Conservation (phyloP, 495 filamentous ascomycete species). For the Talaromyces liani region DNA sequence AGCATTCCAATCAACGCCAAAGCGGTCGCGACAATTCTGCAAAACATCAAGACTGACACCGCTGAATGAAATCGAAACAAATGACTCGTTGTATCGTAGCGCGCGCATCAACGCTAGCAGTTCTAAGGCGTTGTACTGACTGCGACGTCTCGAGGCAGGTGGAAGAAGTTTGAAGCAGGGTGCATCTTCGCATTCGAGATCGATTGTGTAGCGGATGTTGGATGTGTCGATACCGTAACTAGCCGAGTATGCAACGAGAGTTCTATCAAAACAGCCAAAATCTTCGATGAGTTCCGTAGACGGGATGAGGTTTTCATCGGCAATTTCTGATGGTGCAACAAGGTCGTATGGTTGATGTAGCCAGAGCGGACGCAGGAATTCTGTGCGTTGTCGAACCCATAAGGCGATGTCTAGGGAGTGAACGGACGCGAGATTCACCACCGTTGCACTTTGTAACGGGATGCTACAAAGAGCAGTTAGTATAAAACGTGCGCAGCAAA, state of each 20-base stretch:
- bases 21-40: slow-evolving; percentile 51
- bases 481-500: too few species aligned
- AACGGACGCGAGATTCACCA: slow-evolving; percentile 71
- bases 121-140: slow-evolving; percentile 64
- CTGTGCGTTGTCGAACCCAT: slow-evolving; percentile 62
- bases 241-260: slow-evolving; percentile 77
- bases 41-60: slow-evolving; percentile 64
- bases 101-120: slow-evolving; percentile 80
- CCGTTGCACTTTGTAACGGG: slow-evolving; percentile 55
- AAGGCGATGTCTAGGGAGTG: slow-evolving; percentile 70
- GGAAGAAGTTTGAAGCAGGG: slow-evolving; percentile 79
- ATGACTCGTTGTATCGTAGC: slow-evolving; percentile 86
- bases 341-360: slow-evolving; percentile 61
- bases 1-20: slow-evolving; percentile 58
- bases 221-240: slow-evolving; percentile 68
- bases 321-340: slow-evolving; percentile 52
- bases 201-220: slow-evolving; percentile 69
- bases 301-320: slow-evolving; percentile 54
- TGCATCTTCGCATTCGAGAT: slow-evolving; percentile 67
- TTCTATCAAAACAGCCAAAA: slow-evolving; percentile 71
- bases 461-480: too few species aligned
- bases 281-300: slow-evolving; percentile 62
- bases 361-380: slow-evolving; percentile 79
- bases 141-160: slow-evolving; percentile 45
- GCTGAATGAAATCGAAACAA: slow-evolving; percentile 75